Conservation (phyloP, 2,329 filamentous ascomycete genomes). For the Fusarium verrucosum region DNA sequence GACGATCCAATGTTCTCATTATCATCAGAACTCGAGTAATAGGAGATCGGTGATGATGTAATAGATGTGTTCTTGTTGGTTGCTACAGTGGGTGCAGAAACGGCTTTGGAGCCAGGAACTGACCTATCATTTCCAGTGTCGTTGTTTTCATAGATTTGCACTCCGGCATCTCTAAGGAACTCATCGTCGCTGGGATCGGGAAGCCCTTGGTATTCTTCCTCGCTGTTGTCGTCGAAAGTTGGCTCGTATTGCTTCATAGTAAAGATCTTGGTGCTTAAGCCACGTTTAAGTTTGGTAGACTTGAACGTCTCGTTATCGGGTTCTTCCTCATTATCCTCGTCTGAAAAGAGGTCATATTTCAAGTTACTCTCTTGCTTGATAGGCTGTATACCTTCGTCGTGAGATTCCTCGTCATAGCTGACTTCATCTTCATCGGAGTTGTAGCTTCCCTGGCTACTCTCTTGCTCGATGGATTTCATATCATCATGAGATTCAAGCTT, state of each 20-base stretch:
- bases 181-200: not conserved
- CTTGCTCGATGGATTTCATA: slow-evolving; percentile 1
- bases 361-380: not conserved
- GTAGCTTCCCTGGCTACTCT: not conserved
- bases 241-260: not conserved
- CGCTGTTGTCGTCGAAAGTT: not conserved
- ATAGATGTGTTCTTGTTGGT: not conserved
- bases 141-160: not conserved
- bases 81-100: not conserved
- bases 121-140: no score
- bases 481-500: slow-evolving; percentile 14
- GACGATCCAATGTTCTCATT: slow-evolving; percentile 6
- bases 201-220: not conserved
- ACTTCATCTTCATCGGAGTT: not conserved
- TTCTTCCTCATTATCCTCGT: not conserved
- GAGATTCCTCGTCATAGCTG: not conserved
- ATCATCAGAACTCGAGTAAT: not conserved
- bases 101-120: not conserved
- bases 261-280: not conserved
- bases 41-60: slow-evolving; percentile 1
- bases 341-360: not conserved
- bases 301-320: not conserved
- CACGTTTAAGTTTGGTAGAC: not conserved
- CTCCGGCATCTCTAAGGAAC: not conserved
- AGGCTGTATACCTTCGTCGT: not conserved